A percentile compares a stretch with the other conserved stretches of the same genome.
These are phyloP conservation scores for Coniochaeta hoffmannii DNA, from an alignment of 2,329 filamentous ascomycete species.

Conservation along the genomic window DNA sequence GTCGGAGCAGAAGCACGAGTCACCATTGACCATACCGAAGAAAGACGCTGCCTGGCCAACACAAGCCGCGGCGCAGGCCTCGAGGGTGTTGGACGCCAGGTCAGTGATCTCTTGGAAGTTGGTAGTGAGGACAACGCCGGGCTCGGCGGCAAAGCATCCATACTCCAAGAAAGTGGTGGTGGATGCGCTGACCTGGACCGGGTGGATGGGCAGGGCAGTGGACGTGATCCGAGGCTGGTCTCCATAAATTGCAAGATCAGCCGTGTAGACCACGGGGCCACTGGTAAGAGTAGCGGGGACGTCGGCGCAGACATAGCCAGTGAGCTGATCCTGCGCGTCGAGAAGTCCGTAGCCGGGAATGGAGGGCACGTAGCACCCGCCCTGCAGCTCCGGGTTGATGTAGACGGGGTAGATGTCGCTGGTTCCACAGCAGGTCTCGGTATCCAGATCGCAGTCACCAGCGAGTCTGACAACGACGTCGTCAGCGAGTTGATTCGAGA, in stretches of 20 bases:
- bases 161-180: neutral
- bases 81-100: neutral
- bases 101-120: neutral
- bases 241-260: neutral
- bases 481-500: neutral
- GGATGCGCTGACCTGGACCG: neutral
- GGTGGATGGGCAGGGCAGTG: neutral
- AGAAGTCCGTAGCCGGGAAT: slow-evolving; percentile 17
- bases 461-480: slow-evolving; percentile 4
- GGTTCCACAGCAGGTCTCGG: slow-evolving; percentile 16
- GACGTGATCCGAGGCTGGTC: neutral
- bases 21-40: neutral
- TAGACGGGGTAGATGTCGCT: slow-evolving; percentile 34
- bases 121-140: neutral
- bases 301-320: slow-evolving; percentile 14
- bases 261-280: neutral
- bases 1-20: neutral
- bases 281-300: neutral
- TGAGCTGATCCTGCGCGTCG: slow-evolving; percentile 2
- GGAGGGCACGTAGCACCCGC: slow-evolving; percentile 32
- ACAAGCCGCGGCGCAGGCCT: neutral
- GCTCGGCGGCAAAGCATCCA: neutral
- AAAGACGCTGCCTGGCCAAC: neutral
- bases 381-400: slow-evolving; percentile 41
- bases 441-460: slow-evolving; percentile 14